phyloP scores from a whole-genome alignment of 2,329 filamentous ascomycete genomes.

The Fusarium aywerte region DNA sequence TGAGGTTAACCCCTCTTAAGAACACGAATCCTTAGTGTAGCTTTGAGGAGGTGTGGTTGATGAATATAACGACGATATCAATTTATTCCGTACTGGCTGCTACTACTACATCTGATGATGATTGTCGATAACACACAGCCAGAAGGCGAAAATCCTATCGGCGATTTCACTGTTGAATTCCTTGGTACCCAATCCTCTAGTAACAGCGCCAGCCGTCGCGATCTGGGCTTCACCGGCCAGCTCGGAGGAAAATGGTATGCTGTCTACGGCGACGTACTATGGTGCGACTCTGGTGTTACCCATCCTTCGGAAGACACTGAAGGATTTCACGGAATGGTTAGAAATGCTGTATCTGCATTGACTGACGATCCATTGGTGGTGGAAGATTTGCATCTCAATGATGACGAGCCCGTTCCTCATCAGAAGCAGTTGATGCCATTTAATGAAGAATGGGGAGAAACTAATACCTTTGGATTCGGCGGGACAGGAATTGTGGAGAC shows the following conservation, averaged over 20 bases:
- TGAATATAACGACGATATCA: background rate
- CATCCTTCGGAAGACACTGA: slow-evolving; percentile 46
- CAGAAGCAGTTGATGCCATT: slow-evolving; percentile 53
- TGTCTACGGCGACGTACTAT: slow-evolving; percentile 50
- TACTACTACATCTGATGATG: too few relatives aligned
- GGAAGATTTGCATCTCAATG: slow-evolving; percentile 51
- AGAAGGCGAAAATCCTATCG: slow-evolving; percentile 51
- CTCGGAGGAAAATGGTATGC: slow-evolving; percentile 54
- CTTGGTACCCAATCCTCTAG: slow-evolving; percentile 52
- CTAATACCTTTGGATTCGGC: slow-evolving; percentile 51
- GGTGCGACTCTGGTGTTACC: slow-evolving; percentile 50
- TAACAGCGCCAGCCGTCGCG: slow-evolving; percentile 53
- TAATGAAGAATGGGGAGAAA: slow-evolving; percentile 53
- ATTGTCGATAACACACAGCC: slow-evolving; percentile 53
- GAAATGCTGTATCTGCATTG: slow-evolving; percentile 51
- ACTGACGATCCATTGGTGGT: slow-evolving; percentile 52
- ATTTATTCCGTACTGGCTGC: too few relatives aligned
- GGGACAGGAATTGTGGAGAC: slow-evolving; percentile 55
- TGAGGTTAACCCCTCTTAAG: background rate
- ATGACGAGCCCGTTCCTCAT: slow-evolving; percentile 44
- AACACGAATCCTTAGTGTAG: background rate
- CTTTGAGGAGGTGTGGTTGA: background rate
- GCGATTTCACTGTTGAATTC: slow-evolving; percentile 41
- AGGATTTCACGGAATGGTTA: slow-evolving; percentile 55
- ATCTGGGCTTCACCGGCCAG: slow-evolving; percentile 53